phyloP scores from a whole-genome alignment of 495 filamentous ascomycete species.

The Penicillium ucsense region DNA sequence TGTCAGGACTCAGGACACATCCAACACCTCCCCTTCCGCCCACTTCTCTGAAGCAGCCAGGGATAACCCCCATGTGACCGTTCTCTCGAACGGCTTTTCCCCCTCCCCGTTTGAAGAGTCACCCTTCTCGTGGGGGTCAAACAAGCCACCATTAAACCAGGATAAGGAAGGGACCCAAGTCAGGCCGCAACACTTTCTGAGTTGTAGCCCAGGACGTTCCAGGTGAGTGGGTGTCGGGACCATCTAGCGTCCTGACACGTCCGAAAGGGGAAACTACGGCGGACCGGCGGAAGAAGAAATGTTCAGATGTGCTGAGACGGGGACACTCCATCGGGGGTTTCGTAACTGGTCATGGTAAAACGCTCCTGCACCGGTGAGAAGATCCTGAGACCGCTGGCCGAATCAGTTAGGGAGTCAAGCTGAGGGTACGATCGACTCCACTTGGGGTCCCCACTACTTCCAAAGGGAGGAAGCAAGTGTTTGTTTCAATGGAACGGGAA shows the following conservation, averaged over 20 bases:
- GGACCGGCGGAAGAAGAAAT: not conserved
- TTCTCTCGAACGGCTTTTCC: not conserved
- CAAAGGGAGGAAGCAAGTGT: no score
- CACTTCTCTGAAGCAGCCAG: no score
- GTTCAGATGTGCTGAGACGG: no score
- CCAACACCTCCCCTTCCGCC: no score
- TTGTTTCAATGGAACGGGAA: no score
- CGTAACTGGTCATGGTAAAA: constrained; percentile 2
- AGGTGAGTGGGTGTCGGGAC: constrained; percentile 5
- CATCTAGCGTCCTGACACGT: not conserved
- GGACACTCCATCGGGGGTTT: not conserved
- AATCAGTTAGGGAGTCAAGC: constrained; percentile 7
- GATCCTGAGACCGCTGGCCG: constrained; percentile 2
- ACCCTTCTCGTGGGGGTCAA: not conserved
- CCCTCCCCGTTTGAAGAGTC: not conserved
- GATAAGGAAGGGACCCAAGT: no score
- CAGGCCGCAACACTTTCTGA: no score
- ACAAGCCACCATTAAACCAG: no score
- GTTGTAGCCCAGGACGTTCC: not conserved
- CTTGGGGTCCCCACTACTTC: constrained; percentile 5
- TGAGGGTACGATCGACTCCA: constrained; percentile 6
- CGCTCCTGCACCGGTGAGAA: constrained; percentile 12
- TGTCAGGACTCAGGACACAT: no score
- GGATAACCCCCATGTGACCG: no score
- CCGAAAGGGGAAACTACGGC: constrained; percentile 1